Conservation (phyloP, 2,329 filamentous ascomycete genomes). For the Didymellaceae sp. region DNA sequence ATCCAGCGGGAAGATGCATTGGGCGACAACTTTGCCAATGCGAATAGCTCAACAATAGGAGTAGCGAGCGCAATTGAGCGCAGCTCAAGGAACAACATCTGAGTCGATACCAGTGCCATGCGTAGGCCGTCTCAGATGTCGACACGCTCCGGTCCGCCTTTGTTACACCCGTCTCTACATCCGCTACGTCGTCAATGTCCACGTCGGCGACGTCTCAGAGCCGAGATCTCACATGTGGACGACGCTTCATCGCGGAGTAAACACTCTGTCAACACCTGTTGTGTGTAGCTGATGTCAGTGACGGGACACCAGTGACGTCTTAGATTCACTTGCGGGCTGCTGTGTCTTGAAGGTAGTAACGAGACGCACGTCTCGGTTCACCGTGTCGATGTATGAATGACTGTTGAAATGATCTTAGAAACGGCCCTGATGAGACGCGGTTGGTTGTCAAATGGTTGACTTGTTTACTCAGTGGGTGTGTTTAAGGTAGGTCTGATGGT, state of each 20-base stretch:
- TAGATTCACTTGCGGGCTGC: no score
- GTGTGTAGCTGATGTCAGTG: no score
- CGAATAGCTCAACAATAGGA: conserved; percentile 9
- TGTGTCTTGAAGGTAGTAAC: no score
- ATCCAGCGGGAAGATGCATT: conserved; percentile 4
- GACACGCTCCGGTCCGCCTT: background rate
- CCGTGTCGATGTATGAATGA: no score
- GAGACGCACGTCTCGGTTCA: no score
- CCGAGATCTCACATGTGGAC: background rate
- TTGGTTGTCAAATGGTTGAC: no score
- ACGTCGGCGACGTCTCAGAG: conserved; percentile 13
- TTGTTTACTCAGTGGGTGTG: no score
- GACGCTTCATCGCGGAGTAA: background rate
- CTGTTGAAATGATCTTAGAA: no score
- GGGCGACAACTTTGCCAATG: conserved; percentile 10
- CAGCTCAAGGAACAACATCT: no score
- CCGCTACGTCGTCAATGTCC: background rate
- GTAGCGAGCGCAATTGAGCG: background rate
- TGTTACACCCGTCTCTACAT: background rate
- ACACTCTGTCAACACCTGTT: background rate
- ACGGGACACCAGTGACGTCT: no score
- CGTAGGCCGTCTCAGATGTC: background rate
- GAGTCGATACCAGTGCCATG: background rate
- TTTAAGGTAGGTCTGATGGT: no score
- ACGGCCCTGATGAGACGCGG: no score